A percentile compares a stretch with the other conserved stretches of the same genome.
These are phyloP conservation scores for Thuidium tamariscinum DNA, from an alignment of 225 moss, liverwort and hornwort genomes.

Conservation along the genomic window DNA sequence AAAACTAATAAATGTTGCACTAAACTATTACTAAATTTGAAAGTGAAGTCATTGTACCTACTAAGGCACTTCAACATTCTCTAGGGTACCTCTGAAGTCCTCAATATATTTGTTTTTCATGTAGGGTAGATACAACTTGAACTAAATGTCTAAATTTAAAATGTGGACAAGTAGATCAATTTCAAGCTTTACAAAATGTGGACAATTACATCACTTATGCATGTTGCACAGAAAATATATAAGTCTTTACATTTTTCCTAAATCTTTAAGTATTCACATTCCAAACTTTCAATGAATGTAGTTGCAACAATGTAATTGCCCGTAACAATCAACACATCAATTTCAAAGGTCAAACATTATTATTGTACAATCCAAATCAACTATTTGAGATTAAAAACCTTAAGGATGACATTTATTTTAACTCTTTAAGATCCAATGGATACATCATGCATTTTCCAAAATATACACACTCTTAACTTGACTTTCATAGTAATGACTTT, in stretches of 20 bases:
- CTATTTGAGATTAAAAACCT: accelerated
- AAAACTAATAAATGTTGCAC: not conserved
- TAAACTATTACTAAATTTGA: accelerated
- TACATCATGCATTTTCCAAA: accelerated
- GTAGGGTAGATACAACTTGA: accelerated
- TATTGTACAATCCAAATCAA: not conserved
- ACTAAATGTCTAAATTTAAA: accelerated
- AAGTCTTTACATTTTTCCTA: not conserved
- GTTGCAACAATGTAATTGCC: accelerated
- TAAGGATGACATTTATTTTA: accelerated
- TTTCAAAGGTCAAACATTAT: not conserved
- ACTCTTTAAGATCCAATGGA: not conserved
- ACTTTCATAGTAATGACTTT: not conserved
- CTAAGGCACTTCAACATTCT: not conserved
- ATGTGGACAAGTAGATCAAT: not conserved
- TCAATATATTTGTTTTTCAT: not conserved
- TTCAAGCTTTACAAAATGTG: not conserved
- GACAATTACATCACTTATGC: accelerated
- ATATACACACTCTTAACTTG: not conserved
- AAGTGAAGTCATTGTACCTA: not conserved
- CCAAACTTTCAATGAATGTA: not conserved
- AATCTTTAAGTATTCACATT: accelerated
- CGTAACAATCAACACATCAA: accelerated
- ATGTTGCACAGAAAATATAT: not conserved
- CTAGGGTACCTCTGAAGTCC: accelerated